These are phyloP conservation scores for Acanthamoeba lenticulata DNA, from an alignment of 208 protist species.

Conservation along the genomic window DNA sequence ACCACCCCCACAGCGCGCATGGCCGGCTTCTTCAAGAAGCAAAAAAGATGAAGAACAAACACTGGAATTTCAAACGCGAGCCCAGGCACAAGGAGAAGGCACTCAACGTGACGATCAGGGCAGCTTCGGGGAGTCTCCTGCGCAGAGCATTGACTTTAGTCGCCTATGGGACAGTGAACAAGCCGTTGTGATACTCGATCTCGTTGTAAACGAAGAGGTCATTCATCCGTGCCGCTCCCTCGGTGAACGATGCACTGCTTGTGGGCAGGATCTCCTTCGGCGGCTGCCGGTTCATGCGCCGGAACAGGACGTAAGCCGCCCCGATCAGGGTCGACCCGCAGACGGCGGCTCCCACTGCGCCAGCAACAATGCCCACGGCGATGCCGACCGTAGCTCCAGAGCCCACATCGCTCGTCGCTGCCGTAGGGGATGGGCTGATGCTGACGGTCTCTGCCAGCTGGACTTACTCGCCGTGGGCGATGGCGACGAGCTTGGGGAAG, in stretches of 20 bases:
- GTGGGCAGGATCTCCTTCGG: background rate
- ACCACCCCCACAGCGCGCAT: background rate
- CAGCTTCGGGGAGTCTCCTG: no score
- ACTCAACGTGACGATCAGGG: no score
- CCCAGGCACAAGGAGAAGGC: no score
- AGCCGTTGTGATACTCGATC: background rate
- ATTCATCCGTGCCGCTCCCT: background rate
- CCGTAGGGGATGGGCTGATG: no score
- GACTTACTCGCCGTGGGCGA: no score
- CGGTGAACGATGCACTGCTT: background rate
- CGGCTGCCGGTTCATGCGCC: background rate
- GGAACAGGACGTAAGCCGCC: background rate
- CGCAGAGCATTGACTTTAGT: no score
- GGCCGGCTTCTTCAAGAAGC: no score
- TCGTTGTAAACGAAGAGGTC: background rate
- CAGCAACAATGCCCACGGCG: background rate
- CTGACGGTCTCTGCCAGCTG: no score
- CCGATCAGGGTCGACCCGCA: background rate
- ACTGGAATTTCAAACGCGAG: no score
- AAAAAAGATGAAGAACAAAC: no score
- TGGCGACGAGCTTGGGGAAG: no score
- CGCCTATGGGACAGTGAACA: no score
- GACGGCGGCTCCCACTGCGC: background rate
- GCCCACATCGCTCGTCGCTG: background rate
- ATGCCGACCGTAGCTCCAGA: background rate